These are phyloP conservation scores for Pythium coloratum DNA, from an alignment of 352 stramenopile genomes.

Conservation along the genomic window DNA sequence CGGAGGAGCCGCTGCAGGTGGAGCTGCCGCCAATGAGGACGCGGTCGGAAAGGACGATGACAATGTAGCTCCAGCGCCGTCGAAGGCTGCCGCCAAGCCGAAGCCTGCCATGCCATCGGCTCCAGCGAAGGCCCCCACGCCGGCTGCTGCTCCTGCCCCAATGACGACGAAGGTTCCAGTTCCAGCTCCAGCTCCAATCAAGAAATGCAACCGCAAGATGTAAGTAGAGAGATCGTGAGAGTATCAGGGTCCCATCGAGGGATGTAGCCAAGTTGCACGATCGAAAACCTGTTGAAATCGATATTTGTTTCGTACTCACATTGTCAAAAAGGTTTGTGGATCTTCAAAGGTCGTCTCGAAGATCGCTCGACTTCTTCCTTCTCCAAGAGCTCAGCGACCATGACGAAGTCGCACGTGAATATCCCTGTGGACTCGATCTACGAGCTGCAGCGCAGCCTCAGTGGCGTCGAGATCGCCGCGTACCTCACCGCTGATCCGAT, in stretches of 20 bases:
- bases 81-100: too few species aligned
- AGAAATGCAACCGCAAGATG: neutral
- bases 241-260: too few species aligned
- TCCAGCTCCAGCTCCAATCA: neutral
- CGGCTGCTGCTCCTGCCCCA: neutral
- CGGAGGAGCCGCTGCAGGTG: neutral
- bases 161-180: neutral
- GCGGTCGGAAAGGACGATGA: neutral
- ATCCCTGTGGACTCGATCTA: slow-evolving; percentile 48
- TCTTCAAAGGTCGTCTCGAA: slow-evolving; percentile 5
- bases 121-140: too few species aligned
- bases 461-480: slow-evolving; percentile 56
- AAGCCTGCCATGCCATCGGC: too few species aligned
- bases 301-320: neutral
- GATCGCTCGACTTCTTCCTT: neutral
- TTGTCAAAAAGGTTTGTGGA: neutral
- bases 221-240: neutral
- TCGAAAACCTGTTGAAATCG: neutral
- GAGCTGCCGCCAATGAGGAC: neutral
- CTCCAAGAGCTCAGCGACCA: neutral
- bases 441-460: slow-evolving; percentile 50
- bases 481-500: slow-evolving; percentile 51
- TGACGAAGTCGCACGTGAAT: slow-evolving; percentile 24
- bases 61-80: neutral
- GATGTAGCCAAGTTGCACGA: too few species aligned